These are phyloP conservation scores for Ustilago cynodontis DNA, from an alignment of 1,284 basidiomycete genomes.

Conservation along the genomic window DNA sequence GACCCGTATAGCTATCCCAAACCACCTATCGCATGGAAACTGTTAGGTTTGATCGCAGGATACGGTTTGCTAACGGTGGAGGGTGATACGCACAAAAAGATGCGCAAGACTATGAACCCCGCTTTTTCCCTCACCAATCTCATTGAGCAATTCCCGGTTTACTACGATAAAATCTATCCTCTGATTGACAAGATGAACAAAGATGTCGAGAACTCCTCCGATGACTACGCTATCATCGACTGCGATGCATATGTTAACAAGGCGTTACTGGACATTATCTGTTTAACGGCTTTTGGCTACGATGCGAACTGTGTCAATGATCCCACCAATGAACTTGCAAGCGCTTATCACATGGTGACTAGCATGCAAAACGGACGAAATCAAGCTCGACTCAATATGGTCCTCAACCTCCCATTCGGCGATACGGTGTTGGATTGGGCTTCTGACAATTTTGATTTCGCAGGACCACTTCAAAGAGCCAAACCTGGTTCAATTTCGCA, in stretches of 20 bases:
- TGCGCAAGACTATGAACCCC: conserved; percentile 62
- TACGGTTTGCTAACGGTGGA: conserved; percentile 59
- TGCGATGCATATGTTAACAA: conserved; percentile 53
- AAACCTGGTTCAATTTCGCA: neutral
- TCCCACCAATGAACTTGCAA: conserved; percentile 54
- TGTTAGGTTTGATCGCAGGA: conserved; percentile 50
- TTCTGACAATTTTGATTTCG: conserved; percentile 26
- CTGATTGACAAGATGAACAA: conserved; percentile 51
- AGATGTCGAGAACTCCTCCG: conserved; percentile 36
- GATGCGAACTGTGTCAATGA: conserved; percentile 60
- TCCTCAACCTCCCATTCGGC: conserved; percentile 59
- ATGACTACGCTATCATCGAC: conserved; percentile 54
- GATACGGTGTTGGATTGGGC: conserved; percentile 32
- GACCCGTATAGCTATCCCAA: conserved; percentile 55
- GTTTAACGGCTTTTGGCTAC: conserved; percentile 59
- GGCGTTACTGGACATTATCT: conserved; percentile 68
- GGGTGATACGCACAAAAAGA: conserved; percentile 53
- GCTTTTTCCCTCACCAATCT: conserved; percentile 58
- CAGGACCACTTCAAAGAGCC: conserved; percentile 12
- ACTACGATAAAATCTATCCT: conserved; percentile 53
- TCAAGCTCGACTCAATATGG: conserved; percentile 54
- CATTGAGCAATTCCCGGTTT: conserved; percentile 58
- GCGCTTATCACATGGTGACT: conserved; percentile 58
- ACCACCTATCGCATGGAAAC: conserved; percentile 42
- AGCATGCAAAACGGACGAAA: conserved; percentile 60